These are phyloP conservation scores for Kwoniella dejecticola DNA, from an alignment of 768 basidiomycete genomes.

Conservation along the genomic window DNA sequence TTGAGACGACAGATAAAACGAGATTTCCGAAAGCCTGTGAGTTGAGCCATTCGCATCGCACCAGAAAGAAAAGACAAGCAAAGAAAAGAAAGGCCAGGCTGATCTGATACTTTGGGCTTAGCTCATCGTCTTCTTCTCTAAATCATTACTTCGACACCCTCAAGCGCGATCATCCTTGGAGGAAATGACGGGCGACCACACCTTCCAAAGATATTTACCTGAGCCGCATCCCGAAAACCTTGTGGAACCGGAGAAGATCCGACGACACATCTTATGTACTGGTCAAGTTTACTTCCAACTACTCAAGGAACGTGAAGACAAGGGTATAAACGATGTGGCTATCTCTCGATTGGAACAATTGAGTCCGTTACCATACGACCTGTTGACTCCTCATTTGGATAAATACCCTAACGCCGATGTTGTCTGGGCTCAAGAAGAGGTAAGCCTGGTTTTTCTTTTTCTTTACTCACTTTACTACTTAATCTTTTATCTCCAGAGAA, in stretches of 20 bases:
- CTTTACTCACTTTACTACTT: too few relatives aligned
- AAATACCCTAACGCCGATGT: constrained; percentile 92
- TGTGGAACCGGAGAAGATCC: constrained; percentile 79
- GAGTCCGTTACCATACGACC: constrained; percentile 95
- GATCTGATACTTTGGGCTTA: constrained; percentile 44
- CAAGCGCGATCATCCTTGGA: constrained; percentile 78
- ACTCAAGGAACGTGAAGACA: constrained; percentile 83
- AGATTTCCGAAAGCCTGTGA: constrained; percentile 94
- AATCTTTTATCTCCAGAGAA: too few relatives aligned
- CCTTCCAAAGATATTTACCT: constrained; percentile 92
- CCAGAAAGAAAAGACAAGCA: too few relatives aligned
- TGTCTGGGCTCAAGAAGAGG: constrained; percentile 79
- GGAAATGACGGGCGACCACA: constrained; percentile 84
- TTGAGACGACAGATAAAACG: constrained; percentile 95
- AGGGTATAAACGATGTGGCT: constrained; percentile 86
- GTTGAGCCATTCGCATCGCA: constrained; percentile 38
- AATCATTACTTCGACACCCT: constrained; percentile 93
- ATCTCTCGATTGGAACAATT: constrained; percentile 94
- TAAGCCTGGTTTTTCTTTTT: constrained; percentile 40
- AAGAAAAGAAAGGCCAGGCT: neutral
- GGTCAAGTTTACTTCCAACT: constrained; percentile 95
- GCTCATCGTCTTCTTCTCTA: constrained; percentile 96
- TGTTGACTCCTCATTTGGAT: constrained; percentile 92
- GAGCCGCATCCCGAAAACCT: constrained; percentile 73
- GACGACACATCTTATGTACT: constrained; percentile 88